These are phyloP conservation scores for Calophaca sinica DNA, from an alignment of 306 rosid species.

Conservation along the genomic window DNA sequence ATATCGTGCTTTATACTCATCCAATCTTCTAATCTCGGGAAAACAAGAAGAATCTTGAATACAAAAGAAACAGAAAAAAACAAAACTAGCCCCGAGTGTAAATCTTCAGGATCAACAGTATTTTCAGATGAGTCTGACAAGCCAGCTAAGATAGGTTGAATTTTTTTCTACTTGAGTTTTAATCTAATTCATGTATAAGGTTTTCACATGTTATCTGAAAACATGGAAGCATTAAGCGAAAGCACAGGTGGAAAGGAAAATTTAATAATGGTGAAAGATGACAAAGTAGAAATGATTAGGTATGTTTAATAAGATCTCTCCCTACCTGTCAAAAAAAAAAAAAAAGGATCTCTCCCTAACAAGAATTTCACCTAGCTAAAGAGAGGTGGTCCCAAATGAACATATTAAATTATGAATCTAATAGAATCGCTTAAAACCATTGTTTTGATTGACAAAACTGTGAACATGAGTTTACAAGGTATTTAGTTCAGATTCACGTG, in stretches of 20 bases:
- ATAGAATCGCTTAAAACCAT: slow-evolving; percentile 13
- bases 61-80: slow-evolving; percentile 32
- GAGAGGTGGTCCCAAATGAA: slow-evolving; percentile 8
- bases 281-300: slow-evolving; percentile 45
- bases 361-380: slow-evolving; percentile 34
- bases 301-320: slow-evolving; percentile 18
- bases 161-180: slow-evolving; percentile 36
- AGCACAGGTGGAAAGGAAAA: slow-evolving; percentile 1
- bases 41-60: slow-evolving; percentile 54
- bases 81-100: slow-evolving; percentile 44
- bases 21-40: slow-evolving; percentile 47
- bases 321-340: too few relatives aligned
- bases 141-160: slow-evolving; percentile 55
- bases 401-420: not conserved
- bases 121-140: slow-evolving; percentile 52
- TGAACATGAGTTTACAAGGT: slow-evolving; percentile 43
- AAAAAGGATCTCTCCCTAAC: not conserved
- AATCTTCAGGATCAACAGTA: slow-evolving; percentile 43
- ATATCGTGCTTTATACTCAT: slow-evolving; percentile 49
- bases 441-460: slow-evolving; percentile 27
- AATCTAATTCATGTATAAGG: slow-evolving; percentile 40
- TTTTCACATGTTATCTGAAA: slow-evolving; percentile 51
- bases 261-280: slow-evolving; percentile 40
- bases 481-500: slow-evolving; percentile 54
- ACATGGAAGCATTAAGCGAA: slow-evolving; percentile 39